Percentiles rank a stretch among this genome's conserved stretches.
phyloP scores from a whole-genome alignment of 257 asterid species.

The Orobanche coerulescens region DNA sequence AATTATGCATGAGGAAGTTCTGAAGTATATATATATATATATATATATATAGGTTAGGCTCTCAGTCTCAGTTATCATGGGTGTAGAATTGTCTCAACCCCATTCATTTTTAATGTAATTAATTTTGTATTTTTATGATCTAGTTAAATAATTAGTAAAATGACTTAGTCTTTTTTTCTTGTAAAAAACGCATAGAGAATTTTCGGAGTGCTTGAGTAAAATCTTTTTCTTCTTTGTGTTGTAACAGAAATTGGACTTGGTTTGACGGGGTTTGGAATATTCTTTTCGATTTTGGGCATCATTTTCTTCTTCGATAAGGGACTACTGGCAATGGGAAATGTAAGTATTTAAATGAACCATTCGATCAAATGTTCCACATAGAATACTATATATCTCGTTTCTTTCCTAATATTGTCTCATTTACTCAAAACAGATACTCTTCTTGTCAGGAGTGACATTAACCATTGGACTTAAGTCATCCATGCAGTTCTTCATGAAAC shows the following conservation, averaged over 20 bases:
- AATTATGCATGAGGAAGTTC: neutral
- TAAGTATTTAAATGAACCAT: conserved; percentile 32
- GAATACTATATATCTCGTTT: neutral
- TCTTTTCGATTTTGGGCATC: conserved; percentile 78
- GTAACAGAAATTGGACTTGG: conserved; percentile 87
- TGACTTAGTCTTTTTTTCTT: neutral
- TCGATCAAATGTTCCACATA: conserved; percentile 11
- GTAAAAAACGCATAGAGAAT: neutral
- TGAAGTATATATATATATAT: too few relatives aligned
- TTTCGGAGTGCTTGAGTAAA: neutral
- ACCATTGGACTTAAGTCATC: conserved; percentile 80
- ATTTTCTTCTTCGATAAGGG: conserved; percentile 83
- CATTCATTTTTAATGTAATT: neutral
- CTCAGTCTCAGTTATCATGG: too few relatives aligned
- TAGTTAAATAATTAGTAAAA: neutral
- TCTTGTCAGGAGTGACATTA: conserved; percentile 71
- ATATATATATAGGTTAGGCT: too few relatives aligned
- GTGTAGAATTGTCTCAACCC: too few relatives aligned
- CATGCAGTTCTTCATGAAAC: conserved; percentile 75
- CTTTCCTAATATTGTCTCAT: conserved; percentile 14
- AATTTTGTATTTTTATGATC: neutral
- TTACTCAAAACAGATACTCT: conserved; percentile 61
- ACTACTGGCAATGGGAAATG: conserved; percentile 84
- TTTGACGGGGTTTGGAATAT: conserved; percentile 81
- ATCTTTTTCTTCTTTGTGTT: conserved; percentile 18